Conservation (phyloP, 345 rosid species). For the Camelina neglecta region DNA sequence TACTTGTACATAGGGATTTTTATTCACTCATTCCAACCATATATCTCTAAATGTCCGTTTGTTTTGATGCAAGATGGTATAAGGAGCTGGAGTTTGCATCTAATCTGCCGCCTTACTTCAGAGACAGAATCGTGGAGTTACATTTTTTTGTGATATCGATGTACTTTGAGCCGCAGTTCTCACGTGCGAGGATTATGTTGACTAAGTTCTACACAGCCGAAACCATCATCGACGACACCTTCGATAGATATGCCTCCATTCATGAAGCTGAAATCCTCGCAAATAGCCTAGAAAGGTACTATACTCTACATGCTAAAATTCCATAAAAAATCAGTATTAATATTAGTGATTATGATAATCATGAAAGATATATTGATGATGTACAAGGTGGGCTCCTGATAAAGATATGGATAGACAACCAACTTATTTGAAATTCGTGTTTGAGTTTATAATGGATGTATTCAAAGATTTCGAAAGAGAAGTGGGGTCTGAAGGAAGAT, state of each 20-base stretch:
- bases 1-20: neutral
- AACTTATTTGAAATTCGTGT: slow-evolving; percentile 9
- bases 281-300: slow-evolving; percentile 24
- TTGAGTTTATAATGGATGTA: slow-evolving; percentile 8
- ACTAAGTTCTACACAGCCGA: neutral
- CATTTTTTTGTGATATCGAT: neutral
- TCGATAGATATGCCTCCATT: slow-evolving; percentile 32
- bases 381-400: slow-evolving; percentile 30
- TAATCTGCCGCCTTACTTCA: slow-evolving; percentile 28
- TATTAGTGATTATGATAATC: neutral
- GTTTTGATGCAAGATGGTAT: slow-evolving; percentile 32
- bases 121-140: slow-evolving; percentile 21
- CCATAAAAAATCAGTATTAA: neutral
- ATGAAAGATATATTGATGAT: neutral
- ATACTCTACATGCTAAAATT: neutral
- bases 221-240: slow-evolving; percentile 28
- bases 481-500: slow-evolving; percentile 2
- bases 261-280: slow-evolving; percentile 9
- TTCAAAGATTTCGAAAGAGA: slow-evolving; percentile 15
- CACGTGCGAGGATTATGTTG: slow-evolving; percentile 21
- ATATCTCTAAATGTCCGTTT: neutral
- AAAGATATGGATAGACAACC: slow-evolving; percentile 14
- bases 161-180: slow-evolving; percentile 21
- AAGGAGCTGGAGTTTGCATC: slow-evolving; percentile 22
- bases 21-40: neutral